Evolutionary conservation across 2,329 filamentous ascomycete genomes (phyloP).

Genomic region (Teratosphaeria pseudoeucalypti): DNA sequence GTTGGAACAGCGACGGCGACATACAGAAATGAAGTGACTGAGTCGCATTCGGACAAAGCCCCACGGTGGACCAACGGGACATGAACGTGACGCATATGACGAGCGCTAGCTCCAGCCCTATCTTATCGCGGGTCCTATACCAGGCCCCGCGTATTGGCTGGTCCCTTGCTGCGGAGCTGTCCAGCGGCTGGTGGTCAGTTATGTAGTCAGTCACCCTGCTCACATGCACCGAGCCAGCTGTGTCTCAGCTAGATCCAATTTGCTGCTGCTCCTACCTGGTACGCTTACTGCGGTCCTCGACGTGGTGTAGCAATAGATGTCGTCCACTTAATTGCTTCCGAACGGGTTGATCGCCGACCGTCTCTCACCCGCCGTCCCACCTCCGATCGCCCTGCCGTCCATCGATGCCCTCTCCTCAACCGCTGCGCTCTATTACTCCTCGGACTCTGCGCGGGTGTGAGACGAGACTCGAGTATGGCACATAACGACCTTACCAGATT

Average conservation of each 20-base stretch:
- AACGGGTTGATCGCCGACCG: not conserved
- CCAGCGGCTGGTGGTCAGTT: not conserved
- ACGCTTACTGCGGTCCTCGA: not conserved
- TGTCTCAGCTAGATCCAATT: not conserved
- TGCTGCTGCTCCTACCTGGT: not conserved
- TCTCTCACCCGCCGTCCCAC: not conserved
- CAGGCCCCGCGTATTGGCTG: not conserved
- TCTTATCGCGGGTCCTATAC: not conserved
- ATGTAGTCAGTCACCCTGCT: not conserved
- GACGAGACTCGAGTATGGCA: not conserved
- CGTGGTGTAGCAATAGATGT: not conserved
- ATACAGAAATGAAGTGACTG: not conserved
- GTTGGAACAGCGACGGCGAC: not conserved
- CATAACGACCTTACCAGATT: slow-evolving; percentile 64
- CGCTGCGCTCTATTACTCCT: not conserved
- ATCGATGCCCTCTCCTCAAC: not conserved
- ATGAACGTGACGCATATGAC: not conserved
- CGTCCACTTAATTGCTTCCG: not conserved
- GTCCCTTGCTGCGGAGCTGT: not conserved
- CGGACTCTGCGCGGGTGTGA: not conserved
- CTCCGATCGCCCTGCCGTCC: no score
- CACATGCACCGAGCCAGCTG: not conserved
- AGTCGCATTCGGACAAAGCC: slow-evolving; percentile 1
- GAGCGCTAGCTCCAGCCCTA: not conserved
- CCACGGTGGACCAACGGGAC: not conserved